Evolutionary conservation across 805 yeast species (phyloP), one percentile per base, ranked within the genome.

Genomic region (Wickerhamiella domercqiae): DNA sequence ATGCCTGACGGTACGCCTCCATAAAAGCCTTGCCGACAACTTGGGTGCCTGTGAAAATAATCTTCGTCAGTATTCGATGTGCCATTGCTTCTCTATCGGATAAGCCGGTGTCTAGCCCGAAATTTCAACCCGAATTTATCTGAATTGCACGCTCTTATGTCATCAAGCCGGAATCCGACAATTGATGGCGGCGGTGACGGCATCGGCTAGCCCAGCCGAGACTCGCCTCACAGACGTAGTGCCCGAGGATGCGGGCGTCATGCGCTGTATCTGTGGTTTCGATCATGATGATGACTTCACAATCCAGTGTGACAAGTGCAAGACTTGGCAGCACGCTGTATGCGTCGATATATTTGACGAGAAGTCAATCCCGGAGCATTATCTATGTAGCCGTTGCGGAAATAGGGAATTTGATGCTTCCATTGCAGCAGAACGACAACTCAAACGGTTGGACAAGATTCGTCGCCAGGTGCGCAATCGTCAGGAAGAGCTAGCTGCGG

Each of bases 1-100:
- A 81, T 14, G 97, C 95, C 62, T 90, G 97, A 52, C 77, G 79
- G 67, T 87, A 90, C 0, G 98, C 97, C 57, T 84, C 94, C n/a
- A 83, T 69, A 57, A 90, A 90, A 0, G 98, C 98, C 49, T 81
- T 73, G 40, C 97, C 96, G 54, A 90, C 84, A 21, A 87, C 97
- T 49, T 82, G 77, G 3, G 96, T 93, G 40, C 97, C 97, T 7
- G 97, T 86, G 52, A 86, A 71, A 35, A 84, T 69, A 46, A 90
- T 94, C 59, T 81, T 87, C 46, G 81, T 82, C 39, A 87, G 54
- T 40, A 93, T 69, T 65, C 96, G 74, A 59, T 90, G 94, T 44
- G 98, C 97, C 96, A 56, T 45, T 15, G n/a, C n/a, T n/a, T n/a
- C n/a, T n/a, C n/a, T n/a, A 19, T 17, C 14, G 30, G 7, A 7